Base-by-base conservation (phyloP, 2,329 filamentous ascomycete species). In the Diplodia corticola region DNA sequence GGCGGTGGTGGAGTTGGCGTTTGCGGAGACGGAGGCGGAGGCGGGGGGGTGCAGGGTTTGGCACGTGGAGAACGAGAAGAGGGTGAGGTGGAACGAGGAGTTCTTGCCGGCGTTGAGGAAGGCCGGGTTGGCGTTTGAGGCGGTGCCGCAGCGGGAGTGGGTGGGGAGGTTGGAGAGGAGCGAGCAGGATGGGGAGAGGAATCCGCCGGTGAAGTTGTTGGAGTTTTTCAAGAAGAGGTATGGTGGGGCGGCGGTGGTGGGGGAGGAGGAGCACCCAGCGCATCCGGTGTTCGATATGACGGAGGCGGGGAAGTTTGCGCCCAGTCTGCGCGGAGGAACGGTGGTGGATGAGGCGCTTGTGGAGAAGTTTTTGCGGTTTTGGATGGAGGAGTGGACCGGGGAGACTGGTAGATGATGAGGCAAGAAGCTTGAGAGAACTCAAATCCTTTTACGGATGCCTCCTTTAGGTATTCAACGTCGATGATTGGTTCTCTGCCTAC, bases 141-240 rank as follows among this genome's bases (percentile, higher is more conserved):
- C 53, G n/a, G 28, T 65, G 40, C 63, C 53, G 20, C 53, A 59
- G 51, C n/a, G 30, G 15, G 53, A 65, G 30, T 65, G 63, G 63
- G 53, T 65, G 30, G 30, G 46, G n/a, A 10, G 53, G 40, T 71
- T 86, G 5, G 2, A 81, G 80, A 13, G 17, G 57, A 2, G 76
- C 2, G 83, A 87, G 70, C 81, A 83, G 0, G 68, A 76, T 48
- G 63, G 3, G 5, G 35, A 44, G 5, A 73, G 69, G 17, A 86
- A 86, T 68, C 84, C 84, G 9, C 79, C 82, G 0, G 78, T 84
- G 69, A 86, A 85, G 71, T 75, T 86, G 0, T 67, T 85, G 1
- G 83, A 84, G 49, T 87, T 84, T 74, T 86, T 85, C 67, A 73
- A 77, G 12, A 75, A 75, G 2, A 86, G 86, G 70, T 86, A 86